Conservation (phyloP, 2,329 filamentous ascomycete genomes). For the Cordyceps javanica region DNA sequence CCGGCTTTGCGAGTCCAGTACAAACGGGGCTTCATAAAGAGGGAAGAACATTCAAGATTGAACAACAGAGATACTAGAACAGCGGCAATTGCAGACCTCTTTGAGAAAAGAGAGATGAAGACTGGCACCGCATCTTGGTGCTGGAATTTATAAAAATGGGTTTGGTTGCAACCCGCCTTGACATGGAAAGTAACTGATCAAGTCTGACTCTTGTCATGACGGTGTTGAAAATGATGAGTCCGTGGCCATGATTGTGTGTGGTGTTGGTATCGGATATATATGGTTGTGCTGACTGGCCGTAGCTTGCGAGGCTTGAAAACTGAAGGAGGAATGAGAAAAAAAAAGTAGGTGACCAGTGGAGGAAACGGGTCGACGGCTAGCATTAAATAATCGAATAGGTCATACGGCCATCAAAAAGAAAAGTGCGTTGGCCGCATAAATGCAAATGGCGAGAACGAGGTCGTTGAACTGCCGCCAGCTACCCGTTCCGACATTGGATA, state of each 20-base stretch:
- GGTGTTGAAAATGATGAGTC: neutral
- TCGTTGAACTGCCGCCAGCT: conserved; percentile 7
- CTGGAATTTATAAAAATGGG: neutral
- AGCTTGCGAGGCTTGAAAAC: neutral
- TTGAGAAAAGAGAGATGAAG: neutral
- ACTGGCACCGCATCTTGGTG: neutral
- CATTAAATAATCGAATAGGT: conserved; percentile 10
- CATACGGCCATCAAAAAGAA: neutral
- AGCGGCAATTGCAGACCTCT: neutral
- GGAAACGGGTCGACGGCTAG: conserved; percentile 7
- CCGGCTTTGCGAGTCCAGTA: neutral
- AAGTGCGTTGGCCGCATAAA: conserved; percentile 6
- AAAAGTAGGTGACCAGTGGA: neutral
- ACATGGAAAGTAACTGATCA: neutral
- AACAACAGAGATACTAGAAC: neutral
- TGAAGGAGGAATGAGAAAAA: neutral
- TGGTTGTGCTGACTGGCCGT: neutral
- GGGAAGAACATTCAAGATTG: neutral
- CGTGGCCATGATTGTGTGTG: neutral
- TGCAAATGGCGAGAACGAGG: neutral
- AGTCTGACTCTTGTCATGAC: neutral
- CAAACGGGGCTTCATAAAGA: neutral
- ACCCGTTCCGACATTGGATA: neutral
- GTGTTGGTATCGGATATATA: conserved; percentile 1
- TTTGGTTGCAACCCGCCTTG: neutral